Base-by-base conservation (phyloP, 1,284 basidiomycete genomes). In the Sphaerobolus stellatus region DNA sequence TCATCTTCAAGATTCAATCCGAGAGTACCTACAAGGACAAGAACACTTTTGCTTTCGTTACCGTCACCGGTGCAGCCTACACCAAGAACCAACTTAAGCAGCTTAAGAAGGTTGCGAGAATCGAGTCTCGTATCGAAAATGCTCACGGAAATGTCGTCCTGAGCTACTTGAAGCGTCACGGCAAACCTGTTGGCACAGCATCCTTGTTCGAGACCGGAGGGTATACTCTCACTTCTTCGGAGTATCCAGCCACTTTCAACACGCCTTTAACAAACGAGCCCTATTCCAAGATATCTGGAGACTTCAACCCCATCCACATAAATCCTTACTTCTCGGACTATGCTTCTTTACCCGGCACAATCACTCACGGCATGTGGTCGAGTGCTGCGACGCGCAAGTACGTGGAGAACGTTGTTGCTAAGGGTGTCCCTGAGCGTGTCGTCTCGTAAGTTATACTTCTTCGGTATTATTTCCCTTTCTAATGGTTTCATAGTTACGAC, bases 311-410 rank as follows among this genome's bases (percentile, higher is more conserved):
- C n/a, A 97, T 99, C 63, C 97, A 99, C 72, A 80, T 97, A 73
- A 98, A 99, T 75, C 97, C 96, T 0, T 98, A 98, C 80, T 98
- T 99, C 77, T 85, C 96, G 27, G 89, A 94, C 69, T 94, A 92
- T 64, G 95, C 96, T 14, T 84, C 88, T 20, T 85, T 99, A 22
- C 96, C 95, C 28, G 91, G 92, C 14, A 98, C 97, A 18, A 99
- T 99, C 68, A 98, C 96, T 5, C 96, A 99, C 68, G 96, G 96
- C 53, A 86, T 99, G 78, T 98, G 94, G 91, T 90, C 93, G 16
- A 94, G 91, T 61, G 96, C 97, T 46, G 94, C 94, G 22, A 96
- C 94, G 29, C 84, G 96, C 64, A 86, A 89, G 55, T 96, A 89
- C 68, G 86, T 98, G 61, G 97, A 99, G 76, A 94, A 86, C 56